Evolutionary conservation across 257 asterid genomes (phyloP), one percentile per base, ranked within the genome.

Genomic region (Salvia splendens): DNA sequence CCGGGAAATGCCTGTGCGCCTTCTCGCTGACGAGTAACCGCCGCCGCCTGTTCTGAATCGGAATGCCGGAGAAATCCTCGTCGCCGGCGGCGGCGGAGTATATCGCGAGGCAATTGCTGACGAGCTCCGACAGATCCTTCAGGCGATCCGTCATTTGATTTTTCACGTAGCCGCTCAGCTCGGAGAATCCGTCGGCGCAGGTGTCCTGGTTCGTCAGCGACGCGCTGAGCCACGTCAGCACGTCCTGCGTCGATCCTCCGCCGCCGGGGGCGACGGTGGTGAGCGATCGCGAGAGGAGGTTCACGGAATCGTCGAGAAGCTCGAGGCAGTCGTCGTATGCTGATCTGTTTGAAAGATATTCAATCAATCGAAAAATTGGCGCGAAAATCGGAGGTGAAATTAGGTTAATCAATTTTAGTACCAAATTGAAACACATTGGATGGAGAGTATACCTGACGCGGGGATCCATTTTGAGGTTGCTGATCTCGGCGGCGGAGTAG

Each of bases 211-310:
- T 94, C 32, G 99, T 88, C 14, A 94, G 11, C 38, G 99, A 79
- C 3, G 99, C 91, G 77, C 99, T 94, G 40, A 94, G 88, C 99
- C 99, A 94, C 58, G 99, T 94, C 71, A 82, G 50, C 53, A 94
- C 91, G 77, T 94, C 96, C 49, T 86, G 88, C 12, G 86, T 72
- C 16, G 88, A 75, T 0, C 64, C 80, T 67, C 70, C 53, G 61
- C 75, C 51, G 59, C 75, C 73, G 8, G 85, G 73, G 1, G 67
- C 61, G 58, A 82, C 82, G 70, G 95, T 68, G 64, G 79, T 71
- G 45, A 88, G 86, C 0, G 99, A 86, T 8, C 84, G 81, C 0
- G 85, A 71, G 54, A 94, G 88, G 30, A 86, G 92, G 71, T 80
- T 83, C 0, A 94, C 92, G 5, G 99, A 88, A 50, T 88, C 91